Evolutionary conservation across 2,329 filamentous ascomycete genomes (phyloP).

Genomic region (Claviceps cyperi): DNA sequence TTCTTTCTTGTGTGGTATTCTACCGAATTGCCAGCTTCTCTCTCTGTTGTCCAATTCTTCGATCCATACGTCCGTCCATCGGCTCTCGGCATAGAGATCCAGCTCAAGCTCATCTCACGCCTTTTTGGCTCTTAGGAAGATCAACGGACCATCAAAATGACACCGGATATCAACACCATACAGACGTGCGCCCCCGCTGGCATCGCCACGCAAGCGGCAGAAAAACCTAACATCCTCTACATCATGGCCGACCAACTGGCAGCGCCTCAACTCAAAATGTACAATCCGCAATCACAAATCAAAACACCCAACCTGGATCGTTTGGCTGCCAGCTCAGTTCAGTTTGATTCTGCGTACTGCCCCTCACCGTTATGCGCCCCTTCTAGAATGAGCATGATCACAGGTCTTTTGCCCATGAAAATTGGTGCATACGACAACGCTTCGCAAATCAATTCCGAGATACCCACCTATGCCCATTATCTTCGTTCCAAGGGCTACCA

Average conservation of each 20-base stretch:
- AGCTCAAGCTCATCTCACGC: not conserved
- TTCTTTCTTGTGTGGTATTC: constrained; percentile 8
- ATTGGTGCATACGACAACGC: constrained; percentile 90
- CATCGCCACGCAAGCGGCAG: constrained; percentile 9
- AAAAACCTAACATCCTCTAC: constrained; percentile 41
- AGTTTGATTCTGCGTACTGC: constrained; percentile 91
- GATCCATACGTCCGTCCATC: not conserved
- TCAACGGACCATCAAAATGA: constrained; percentile 33
- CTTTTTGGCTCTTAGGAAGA: not conserved
- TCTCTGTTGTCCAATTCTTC: constrained; percentile 3
- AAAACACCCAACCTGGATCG: constrained; percentile 82
- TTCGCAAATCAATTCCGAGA: constrained; percentile 65
- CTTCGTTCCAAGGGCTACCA: constrained; percentile 74
- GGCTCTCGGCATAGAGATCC: not conserved
- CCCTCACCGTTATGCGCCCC: constrained; percentile 86
- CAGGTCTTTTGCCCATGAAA: constrained; percentile 78
- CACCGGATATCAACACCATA: constrained; percentile 61
- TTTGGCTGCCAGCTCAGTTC: constrained; percentile 66
- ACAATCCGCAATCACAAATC: constrained; percentile 78
- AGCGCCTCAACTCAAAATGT: constrained; percentile 80
- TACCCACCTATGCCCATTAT: constrained; percentile 88
- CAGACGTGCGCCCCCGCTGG: constrained; percentile 34
- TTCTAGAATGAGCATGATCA: constrained; percentile 89
- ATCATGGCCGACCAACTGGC: constrained; percentile 97
- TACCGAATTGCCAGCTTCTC: constrained; percentile 2